phyloP scores from a whole-genome alignment of 2,329 filamentous ascomycete species.

The Diplodia corticola region DNA sequence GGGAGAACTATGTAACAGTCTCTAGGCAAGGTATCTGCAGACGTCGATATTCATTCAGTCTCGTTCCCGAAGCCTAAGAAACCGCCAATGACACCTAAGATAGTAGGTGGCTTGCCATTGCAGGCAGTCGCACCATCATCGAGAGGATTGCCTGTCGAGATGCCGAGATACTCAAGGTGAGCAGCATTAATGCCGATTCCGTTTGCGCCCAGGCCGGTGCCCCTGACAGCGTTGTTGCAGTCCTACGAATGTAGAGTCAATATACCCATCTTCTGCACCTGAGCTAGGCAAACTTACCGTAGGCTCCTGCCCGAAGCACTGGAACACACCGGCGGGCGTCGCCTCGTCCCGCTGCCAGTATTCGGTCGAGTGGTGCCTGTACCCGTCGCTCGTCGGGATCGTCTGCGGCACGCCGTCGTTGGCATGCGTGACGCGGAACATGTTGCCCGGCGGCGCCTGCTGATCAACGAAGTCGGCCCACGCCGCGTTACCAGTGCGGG shows the following conservation, averaged over 20 bases:
- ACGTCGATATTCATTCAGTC: neutral
- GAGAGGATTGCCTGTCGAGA: slow-evolving; percentile 6
- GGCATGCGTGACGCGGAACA: slow-evolving; percentile 22
- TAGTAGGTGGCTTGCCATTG: neutral
- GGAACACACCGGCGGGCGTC: neutral
- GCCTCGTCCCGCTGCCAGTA: slow-evolving; percentile 16
- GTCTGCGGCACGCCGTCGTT: slow-evolving; percentile 23
- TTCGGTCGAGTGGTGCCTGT: slow-evolving; percentile 18
- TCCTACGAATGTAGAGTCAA: neutral
- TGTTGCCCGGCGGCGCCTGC: neutral
- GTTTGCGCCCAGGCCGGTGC: neutral
- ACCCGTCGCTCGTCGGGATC: slow-evolving; percentile 1
- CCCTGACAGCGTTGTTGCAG: slow-evolving; percentile 12
- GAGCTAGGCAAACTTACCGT: neutral
- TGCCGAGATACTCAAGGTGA: slow-evolving; percentile 1
- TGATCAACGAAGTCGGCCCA: slow-evolving; percentile 13
- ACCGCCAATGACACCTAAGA: neutral
- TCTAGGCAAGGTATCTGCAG: neutral
- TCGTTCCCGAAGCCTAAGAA: neutral
- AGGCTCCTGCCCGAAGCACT: slow-evolving; percentile 4
- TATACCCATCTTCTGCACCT: neutral
- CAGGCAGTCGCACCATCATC: neutral
- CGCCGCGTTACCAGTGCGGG: slow-evolving; percentile 19
- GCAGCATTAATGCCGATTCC: slow-evolving; percentile 8
- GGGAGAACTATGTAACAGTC: too few relatives aligned